A percentile compares a stretch with the other conserved stretches of the same genome.
Evolutionary conservation across 129 eudicot species (phyloP).

Genomic region (Chrysanthemum lavandulifolium): DNA sequence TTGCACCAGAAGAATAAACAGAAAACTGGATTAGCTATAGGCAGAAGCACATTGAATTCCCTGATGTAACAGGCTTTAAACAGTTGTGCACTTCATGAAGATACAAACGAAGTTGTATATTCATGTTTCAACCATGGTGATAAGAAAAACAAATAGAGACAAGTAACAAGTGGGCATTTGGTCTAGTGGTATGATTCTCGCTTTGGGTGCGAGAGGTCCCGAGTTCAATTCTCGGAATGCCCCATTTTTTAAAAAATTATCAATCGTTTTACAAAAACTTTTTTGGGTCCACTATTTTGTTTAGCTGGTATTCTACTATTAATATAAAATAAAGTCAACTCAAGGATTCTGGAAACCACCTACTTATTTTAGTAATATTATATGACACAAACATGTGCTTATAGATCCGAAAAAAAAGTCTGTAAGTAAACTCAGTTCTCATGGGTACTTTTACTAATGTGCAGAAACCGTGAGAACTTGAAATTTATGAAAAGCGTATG

Average conservation of each 20-base stretch:
- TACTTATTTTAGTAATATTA: background rate
- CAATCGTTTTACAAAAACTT: background rate
- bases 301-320: too few species aligned
- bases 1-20: background rate
- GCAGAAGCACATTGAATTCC: background rate
- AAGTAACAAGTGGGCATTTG: conserved; percentile 59
- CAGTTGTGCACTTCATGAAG: background rate
- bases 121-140: background rate
- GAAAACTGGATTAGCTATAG: background rate
- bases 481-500: conserved; percentile 6
- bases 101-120: background rate
- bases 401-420: background rate
- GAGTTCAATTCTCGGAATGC: conserved; percentile 96
- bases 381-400: conserved; percentile 12
- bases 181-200: conserved; percentile 99
- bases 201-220: conserved; percentile 99
- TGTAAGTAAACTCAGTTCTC: background rate
- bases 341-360: background rate
- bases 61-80: background rate
- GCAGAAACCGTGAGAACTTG: background rate
- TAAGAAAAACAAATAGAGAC: background rate
- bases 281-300: background rate
- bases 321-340: too few species aligned
- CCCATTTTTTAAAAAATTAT: conserved; percentile 26
- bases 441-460: background rate